These are phyloP conservation scores for Geranium incanum DNA, from an alignment of 441 rosid genomes.

Conservation along the genomic window DNA sequence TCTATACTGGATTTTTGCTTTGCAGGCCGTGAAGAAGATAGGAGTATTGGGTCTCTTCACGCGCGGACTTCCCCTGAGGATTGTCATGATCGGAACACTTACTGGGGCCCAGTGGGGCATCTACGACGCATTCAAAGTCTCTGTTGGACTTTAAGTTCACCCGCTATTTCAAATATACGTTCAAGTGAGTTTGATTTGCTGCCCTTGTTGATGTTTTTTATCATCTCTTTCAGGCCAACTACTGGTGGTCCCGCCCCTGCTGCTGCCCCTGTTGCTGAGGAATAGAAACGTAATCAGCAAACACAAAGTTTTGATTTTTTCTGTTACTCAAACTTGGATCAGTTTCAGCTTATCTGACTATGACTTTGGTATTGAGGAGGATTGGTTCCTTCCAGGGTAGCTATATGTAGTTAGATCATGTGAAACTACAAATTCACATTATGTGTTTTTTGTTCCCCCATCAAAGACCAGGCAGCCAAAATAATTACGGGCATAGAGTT, in stretches of 20 bases:
- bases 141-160: constrained; percentile 76
- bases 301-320: neutral
- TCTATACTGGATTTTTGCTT: constrained; percentile 6
- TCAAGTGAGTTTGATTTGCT: neutral
- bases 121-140: constrained; percentile 96
- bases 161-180: neutral
- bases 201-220: constrained; percentile 9
- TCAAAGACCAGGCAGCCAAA: neutral
- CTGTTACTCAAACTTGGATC: neutral
- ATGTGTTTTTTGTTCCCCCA: neutral
- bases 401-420: neutral
- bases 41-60: constrained; percentile 87
- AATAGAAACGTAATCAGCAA: neutral
- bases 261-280: constrained; percentile 39
- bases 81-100: constrained; percentile 98
- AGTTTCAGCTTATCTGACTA: neutral
- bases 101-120: constrained; percentile 99
- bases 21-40: constrained; percentile 94
- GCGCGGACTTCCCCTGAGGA: constrained; percentile 97
- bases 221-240: constrained; percentile 48
- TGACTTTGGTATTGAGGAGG: neutral
- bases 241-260: constrained; percentile 57
- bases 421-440: neutral
- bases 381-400: neutral
- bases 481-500: neutral